Base-by-base conservation (phyloP, 768 basidiomycete species). In the Hemileccinum impolitum region DNA sequence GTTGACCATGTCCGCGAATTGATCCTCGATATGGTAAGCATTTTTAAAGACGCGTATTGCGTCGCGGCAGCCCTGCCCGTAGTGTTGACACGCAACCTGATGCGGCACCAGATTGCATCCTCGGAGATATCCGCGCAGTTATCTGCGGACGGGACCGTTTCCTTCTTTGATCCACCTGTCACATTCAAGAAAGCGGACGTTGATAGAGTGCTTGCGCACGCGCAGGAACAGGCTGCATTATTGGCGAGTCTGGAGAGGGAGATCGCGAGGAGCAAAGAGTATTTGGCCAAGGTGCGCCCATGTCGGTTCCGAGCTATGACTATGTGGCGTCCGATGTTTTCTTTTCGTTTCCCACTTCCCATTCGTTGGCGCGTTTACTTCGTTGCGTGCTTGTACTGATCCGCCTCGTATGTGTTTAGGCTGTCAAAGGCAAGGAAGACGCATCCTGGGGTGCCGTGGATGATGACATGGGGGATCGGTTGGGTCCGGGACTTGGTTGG, bases 21-120 rank as follows among this genome's bases (percentile, higher is more conserved):
- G 41, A 67, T 93, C 17, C 62, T 89, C 6, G 81, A 77, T 67
- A 91, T 93, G 90, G 90, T 90, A 50, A 47, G 76, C 31, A 14
- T 41, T 35, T 14, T 17, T 30, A 21, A 23, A 23, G 23, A 23
- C 23, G 23, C 6, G 23, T 23, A 6, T 23, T 23, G 23, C 23
- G 23, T 23, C 23, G 23, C 23, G 23, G 23, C 23, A 23, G 23
- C 6, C 23, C 6, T 23, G 23, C n/a, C n/a, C n/a, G n/a, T n/a
- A n/a, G n/a, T 23, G 23, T 39, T 17, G 5, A 12, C 8, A 17
- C 11, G 26, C 11, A 12, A 26, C 40, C 30, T 6, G 10, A 10
- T 8, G 15, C 32, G 19, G 9, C 3, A 9, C 8, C 55, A 90
- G 90, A 86, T 92, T 54, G 84, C 85, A 60, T 72, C 75, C 0